Percentiles rank a stretch among this genome's conserved stretches.
Evolutionary conservation across 306 rosid species (phyloP).

Genomic region (Cucurbita ficifolia): DNA sequence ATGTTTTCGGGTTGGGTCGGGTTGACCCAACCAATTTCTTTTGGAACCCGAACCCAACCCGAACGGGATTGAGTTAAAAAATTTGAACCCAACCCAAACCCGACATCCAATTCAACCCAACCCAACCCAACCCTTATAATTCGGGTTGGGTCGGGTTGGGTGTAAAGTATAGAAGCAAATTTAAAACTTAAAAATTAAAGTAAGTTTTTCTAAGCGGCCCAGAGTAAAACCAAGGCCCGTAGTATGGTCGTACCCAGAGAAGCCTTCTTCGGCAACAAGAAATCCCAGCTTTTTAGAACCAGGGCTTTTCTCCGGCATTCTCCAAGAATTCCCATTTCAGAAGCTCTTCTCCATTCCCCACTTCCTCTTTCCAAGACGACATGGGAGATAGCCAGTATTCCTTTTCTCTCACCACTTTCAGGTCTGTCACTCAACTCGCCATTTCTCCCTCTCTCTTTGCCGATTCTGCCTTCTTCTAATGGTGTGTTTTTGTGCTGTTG

Average conservation of each 20-base stretch:
- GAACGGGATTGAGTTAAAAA: too few species aligned
- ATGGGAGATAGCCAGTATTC: constrained; percentile 47
- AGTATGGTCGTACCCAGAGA: neutral
- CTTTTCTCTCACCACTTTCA: constrained; percentile 43
- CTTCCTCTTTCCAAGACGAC: neutral
- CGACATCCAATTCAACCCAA: too few species aligned
- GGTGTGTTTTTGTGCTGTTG: neutral
- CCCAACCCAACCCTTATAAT: too few species aligned
- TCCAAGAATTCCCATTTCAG: neutral
- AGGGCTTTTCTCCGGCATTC: neutral
- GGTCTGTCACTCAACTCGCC: constrained; percentile 7
- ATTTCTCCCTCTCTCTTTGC: neutral
- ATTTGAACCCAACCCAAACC: too few species aligned
- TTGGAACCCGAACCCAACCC: too few species aligned
- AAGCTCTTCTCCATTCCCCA: neutral
- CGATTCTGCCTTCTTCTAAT: neutral
- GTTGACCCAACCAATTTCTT: too few species aligned
- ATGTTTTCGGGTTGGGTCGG: too few species aligned
- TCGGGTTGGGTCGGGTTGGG: too few species aligned
- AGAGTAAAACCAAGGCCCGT: neutral
- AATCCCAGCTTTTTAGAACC: neutral
- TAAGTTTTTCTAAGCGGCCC: neutral
- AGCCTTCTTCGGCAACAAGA: constrained; percentile 12
- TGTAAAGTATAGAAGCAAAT: too few species aligned
- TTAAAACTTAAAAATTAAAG: too few species aligned